These are phyloP conservation scores for Avicennia marina DNA, from an alignment of 257 asterid species.

Conservation along the genomic window DNA sequence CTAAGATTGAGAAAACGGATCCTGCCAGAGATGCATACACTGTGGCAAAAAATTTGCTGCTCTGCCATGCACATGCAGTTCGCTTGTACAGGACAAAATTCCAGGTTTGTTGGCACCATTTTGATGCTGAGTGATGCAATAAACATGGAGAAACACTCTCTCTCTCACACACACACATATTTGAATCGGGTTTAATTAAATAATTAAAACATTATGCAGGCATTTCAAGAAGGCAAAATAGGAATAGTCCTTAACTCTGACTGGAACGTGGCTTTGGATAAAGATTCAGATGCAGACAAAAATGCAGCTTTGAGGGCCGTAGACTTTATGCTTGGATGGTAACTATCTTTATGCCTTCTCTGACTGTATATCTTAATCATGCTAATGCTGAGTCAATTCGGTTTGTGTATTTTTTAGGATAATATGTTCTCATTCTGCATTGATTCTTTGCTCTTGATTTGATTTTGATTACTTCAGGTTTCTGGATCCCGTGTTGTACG, in stretches of 20 bases:
- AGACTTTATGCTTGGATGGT: constrained; percentile 13
- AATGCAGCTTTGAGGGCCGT: neutral
- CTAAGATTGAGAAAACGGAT: neutral
- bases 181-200: too few relatives aligned
- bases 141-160: too few relatives aligned
- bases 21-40: constrained; percentile 25
- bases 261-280: neutral
- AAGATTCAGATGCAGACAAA: neutral
- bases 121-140: too few relatives aligned
- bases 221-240: constrained; percentile 4
- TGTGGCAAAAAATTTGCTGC: constrained; percentile 28
- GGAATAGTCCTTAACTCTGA: neutral
- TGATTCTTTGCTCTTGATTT: too few relatives aligned
- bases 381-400: too few relatives aligned
- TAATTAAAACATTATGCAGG: neutral
- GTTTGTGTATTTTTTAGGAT: too few relatives aligned
- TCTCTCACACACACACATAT: too few relatives aligned
- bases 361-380: too few relatives aligned
- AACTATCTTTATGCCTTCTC: neutral
- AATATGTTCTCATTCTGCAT: too few relatives aligned
- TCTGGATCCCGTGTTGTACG: constrained; percentile 9
- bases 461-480: neutral
- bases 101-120: too few relatives aligned
- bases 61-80: constrained; percentile 34
- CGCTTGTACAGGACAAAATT: constrained; percentile 17